phyloP scores from a whole-genome alignment of 164 flowering plant species.

The Houttuynia cordata region DNA sequence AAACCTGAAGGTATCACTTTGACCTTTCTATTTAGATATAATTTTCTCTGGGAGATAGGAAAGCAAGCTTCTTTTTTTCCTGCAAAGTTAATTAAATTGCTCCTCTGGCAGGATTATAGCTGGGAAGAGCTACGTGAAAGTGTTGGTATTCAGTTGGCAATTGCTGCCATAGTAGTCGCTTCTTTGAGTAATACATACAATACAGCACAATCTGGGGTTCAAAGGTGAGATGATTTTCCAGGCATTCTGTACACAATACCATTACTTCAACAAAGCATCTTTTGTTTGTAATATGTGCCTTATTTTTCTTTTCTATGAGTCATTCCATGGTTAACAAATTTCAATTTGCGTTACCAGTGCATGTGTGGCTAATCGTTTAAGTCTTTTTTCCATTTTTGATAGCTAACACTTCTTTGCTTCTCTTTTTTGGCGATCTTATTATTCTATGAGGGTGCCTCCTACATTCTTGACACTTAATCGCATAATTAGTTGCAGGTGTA shows the following conservation, averaged over 20 bases:
- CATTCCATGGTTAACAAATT: too few species aligned
- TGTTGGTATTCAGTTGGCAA: constrained; percentile 39
- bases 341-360: too few species aligned
- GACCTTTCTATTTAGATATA: neutral
- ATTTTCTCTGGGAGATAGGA: neutral
- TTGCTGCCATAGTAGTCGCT: constrained; percentile 51
- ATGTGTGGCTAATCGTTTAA: too few species aligned
- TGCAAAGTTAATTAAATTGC: neutral
- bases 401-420: too few species aligned
- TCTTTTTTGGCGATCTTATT: too few species aligned
- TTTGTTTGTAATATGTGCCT: too few species aligned
- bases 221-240: constrained; percentile 28
- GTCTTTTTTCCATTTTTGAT: too few species aligned
- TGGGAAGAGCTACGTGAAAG: constrained; percentile 41
- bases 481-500: too few species aligned
- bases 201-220: constrained; percentile 22
- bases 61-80: constrained; percentile 2
- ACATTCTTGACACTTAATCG: too few species aligned
- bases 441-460: too few species aligned
- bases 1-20: constrained; percentile 47
- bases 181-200: constrained; percentile 54
- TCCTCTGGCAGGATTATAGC: constrained; percentile 41
- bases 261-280: too few species aligned
- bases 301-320: too few species aligned
- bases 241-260: neutral